Percentiles rank a stretch among this genome's conserved stretches.
Evolutionary conservation across 2,329 filamentous ascomycete species (phyloP).

Genomic region (Phoma sp.): DNA sequence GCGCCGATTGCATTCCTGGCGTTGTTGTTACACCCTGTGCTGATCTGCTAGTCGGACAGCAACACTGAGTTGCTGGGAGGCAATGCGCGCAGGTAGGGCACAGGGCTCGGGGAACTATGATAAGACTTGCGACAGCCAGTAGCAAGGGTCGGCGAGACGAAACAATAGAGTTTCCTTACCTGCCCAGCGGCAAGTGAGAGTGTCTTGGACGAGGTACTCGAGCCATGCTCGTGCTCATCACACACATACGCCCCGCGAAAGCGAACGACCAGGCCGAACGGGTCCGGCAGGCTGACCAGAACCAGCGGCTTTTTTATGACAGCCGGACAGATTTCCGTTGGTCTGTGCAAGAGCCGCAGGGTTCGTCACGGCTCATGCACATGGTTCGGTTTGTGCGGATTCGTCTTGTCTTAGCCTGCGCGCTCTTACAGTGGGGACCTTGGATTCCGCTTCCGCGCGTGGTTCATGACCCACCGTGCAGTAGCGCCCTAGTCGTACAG

Average conservation of each 20-base stretch:
- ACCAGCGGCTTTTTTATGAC: conserved; percentile 12
- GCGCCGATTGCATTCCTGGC: conserved; percentile 1
- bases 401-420: conserved; percentile 24
- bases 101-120: not conserved
- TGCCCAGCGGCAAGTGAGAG: conserved; percentile 1
- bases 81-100: not conserved
- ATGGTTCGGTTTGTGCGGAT: conserved; percentile 30
- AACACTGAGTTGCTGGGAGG: not conserved
- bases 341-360: conserved; percentile 24
- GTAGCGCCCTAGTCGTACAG: conserved; percentile 29
- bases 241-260: conserved; percentile 12
- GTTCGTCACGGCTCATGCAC: conserved; percentile 25
- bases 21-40: not conserved
- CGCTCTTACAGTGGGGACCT: conserved; percentile 23
- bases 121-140: not conserved
- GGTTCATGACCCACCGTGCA: conserved; percentile 26
- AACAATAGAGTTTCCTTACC: not conserved
- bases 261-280: conserved; percentile 8
- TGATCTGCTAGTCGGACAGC: not conserved
- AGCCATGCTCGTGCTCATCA: conserved; percentile 23
- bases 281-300: conserved; percentile 12
- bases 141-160: not conserved
- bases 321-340: conserved; percentile 28
- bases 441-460: conserved; percentile 41
- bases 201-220: not conserved